Conservation (phyloP, 768 basidiomycete species). For the Paxillus rubicundulus region DNA sequence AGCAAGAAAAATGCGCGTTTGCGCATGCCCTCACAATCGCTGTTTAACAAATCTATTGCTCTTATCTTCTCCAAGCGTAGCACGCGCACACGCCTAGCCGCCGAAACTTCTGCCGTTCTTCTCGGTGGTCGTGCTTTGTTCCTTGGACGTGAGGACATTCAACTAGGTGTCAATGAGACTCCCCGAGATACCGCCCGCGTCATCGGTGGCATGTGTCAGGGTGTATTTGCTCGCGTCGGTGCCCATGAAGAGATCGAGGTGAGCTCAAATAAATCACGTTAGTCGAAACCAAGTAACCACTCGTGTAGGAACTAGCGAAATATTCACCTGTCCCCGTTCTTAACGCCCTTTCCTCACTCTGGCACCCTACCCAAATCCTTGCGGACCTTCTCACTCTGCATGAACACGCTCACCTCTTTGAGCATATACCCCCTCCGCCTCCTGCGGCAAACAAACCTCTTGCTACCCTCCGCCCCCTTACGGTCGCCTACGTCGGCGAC, state of each 20-base stretch:
- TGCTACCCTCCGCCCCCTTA: constrained; percentile 69
- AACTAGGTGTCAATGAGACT: constrained; percentile 93
- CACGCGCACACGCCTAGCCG: constrained; percentile 86
- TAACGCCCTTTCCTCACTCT: constrained; percentile 92
- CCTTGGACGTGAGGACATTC: constrained; percentile 86
- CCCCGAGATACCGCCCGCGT: constrained; percentile 82
- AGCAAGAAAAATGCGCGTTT: constrained; percentile 36
- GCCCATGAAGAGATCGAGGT: constrained; percentile 93
- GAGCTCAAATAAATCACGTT: constrained; percentile 18
- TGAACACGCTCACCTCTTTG: constrained; percentile 64
- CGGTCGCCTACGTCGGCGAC: constrained; percentile 92
- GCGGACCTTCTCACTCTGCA: constrained; percentile 91
- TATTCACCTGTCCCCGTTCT: constrained; percentile 92
- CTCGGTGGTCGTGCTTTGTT: constrained; percentile 92
- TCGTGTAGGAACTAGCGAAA: constrained; percentile 77
- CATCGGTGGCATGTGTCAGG: constrained; percentile 92
- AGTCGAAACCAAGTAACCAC: not conserved
- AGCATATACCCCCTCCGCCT: constrained; percentile 18
- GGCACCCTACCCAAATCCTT: constrained; percentile 95
- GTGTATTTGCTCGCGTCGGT: constrained; percentile 95
- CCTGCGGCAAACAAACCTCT: constrained; percentile 32
- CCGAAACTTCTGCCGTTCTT: constrained; percentile 75
- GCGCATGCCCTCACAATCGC: constrained; percentile 67
- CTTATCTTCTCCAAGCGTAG: constrained; percentile 91
- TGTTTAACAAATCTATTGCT: constrained; percentile 83